Evolutionary conservation across 2,329 filamentous ascomycete genomes (phyloP).

Genomic region (Fusarium lyarnte): DNA sequence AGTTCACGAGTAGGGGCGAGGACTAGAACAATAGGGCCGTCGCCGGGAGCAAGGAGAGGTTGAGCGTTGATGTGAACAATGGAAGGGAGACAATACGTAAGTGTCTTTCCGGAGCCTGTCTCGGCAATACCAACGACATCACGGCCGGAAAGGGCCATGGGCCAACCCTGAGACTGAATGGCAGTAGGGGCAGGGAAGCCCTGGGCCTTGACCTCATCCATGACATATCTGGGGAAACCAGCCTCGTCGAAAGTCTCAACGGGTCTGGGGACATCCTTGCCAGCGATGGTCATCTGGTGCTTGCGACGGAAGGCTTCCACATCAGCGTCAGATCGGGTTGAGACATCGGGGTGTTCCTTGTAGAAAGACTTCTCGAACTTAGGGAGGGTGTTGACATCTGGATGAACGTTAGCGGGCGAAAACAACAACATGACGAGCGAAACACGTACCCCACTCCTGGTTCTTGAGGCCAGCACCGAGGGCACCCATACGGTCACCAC

Average conservation of each 20-base stretch:
- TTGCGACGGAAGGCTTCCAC: conserved; percentile 89
- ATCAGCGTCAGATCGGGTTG: conserved; percentile 77
- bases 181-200: conserved; percentile 93
- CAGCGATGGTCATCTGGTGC: conserved; percentile 85
- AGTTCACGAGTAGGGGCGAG: conserved; percentile 97
- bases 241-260: conserved; percentile 98
- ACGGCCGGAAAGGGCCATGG: conserved; percentile 97
- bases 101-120: conserved; percentile 98
- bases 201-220: conserved; percentile 98
- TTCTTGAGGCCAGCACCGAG: conserved; percentile 88
- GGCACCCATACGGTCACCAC: conserved; percentile 93
- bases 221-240: conserved; percentile 95
- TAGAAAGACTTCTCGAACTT: conserved; percentile 99
- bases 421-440: conserved; percentile 39
- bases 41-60: conserved; percentile 91
- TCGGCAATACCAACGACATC: conserved; percentile 99
- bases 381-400: conserved; percentile 80
- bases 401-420: conserved; percentile 37
- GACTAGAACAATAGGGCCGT: conserved; percentile 95
- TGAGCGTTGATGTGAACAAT: conserved; percentile 99
- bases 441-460: conserved; percentile 84
- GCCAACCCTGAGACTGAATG: conserved; percentile 98
- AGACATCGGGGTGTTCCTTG: conserved; percentile 88
- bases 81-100: conserved; percentile 96
- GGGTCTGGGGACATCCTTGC: conserved; percentile 85